Base-by-base conservation (phyloP, 2,329 filamentous ascomycete genomes). In the Thermomyces lanuginosus region DNA sequence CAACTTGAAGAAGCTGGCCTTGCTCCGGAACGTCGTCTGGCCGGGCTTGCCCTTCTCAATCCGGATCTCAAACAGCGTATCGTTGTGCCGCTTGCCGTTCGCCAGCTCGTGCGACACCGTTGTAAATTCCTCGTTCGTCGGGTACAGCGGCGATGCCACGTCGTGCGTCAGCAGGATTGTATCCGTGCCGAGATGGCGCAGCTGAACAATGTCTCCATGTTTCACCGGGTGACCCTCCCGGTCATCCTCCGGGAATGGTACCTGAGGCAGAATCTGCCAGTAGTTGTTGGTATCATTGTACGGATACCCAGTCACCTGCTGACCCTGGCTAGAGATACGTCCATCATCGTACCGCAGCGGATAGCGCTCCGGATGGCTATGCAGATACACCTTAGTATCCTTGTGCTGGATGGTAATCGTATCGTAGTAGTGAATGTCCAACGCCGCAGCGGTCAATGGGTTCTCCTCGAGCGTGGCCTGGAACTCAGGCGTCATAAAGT, bases 241-340 rank as follows among this genome's bases (percentile, higher is more conserved):
- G 33, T 71, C 55, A 33, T 68, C 61, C 31, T 74, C 68, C 0
- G 52, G 36, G 23, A 62, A 40, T 9, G 55, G 46, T 28, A 64
- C 60, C 4, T 65, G 52, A 6, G 89, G 89, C 18, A 95, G 56
- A 38, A 98, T 75, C 55, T 95, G 76, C 89, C 89, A 98, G 48
- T 91, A 72, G 61, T 98, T 98, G 68, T 98, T 98, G 46, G 86
- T 93, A 50, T 98, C 89, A 39, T 95, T 92, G 64, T 81, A 89
- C 2, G 89, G 89, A 49, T 98, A 98, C 27, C 89, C 89, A 12
- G 89, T 98, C 18, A 98, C 83, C 57, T 98, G 89, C 59, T 98
- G 89, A 33, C 89, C 80, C 58, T 98, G 89, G 50, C 83, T 92
- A 24, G 89, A 95, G 42, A 98, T 82, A 50, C 89, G 80, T 20